Percentiles rank a stretch among this genome's conserved stretches.
Evolutionary conservation across 1,284 basidiomycete species (phyloP).

Genomic region (Ustanciosporium gigantosporum): DNA sequence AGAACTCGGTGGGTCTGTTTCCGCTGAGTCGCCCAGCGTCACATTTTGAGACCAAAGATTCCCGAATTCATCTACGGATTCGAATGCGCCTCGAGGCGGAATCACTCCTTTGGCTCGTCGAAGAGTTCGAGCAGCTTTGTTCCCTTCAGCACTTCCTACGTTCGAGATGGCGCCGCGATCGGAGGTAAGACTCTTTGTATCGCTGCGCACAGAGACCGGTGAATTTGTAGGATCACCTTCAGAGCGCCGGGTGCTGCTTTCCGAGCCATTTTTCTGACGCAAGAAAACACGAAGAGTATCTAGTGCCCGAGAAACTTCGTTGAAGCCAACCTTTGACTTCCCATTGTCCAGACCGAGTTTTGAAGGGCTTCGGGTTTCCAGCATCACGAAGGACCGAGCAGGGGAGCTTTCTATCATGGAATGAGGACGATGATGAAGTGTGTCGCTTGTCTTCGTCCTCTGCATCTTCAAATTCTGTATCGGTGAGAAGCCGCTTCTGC

Average conservation of each 20-base stretch:
- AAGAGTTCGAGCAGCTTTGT: conserved; percentile 5
- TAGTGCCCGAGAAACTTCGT: conserved; percentile 12
- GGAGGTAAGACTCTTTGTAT: neutral
- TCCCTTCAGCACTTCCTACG: too few species aligned
- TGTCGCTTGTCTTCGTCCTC: too few species aligned
- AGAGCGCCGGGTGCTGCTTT: neutral
- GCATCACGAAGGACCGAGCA: too few species aligned
- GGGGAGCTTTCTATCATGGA: conserved; percentile 9
- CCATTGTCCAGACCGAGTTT: neutral
- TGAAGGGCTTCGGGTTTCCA: neutral
- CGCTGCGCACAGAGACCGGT: neutral
- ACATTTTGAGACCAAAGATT: too few species aligned
- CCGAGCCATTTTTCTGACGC: conserved; percentile 7
- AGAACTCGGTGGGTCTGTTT: too few species aligned
- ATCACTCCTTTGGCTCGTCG: conserved; percentile 9
- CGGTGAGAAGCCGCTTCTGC: neutral
- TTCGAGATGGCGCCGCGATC: neutral
- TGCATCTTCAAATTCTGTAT: too few species aligned
- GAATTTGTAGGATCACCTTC: too few species aligned
- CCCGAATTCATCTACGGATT: conserved; percentile 9
- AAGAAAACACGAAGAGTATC: conserved; percentile 17
- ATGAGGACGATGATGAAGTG: too few species aligned
- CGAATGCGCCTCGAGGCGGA: conserved; percentile 9
- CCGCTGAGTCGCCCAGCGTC: too few species aligned
- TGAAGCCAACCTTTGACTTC: conserved; percentile 13